Percentiles rank a stretch among this genome's conserved stretches.
These are phyloP conservation scores for Tricharina praecox DNA, from an alignment of 495 filamentous ascomycete species.

Conservation along the genomic window DNA sequence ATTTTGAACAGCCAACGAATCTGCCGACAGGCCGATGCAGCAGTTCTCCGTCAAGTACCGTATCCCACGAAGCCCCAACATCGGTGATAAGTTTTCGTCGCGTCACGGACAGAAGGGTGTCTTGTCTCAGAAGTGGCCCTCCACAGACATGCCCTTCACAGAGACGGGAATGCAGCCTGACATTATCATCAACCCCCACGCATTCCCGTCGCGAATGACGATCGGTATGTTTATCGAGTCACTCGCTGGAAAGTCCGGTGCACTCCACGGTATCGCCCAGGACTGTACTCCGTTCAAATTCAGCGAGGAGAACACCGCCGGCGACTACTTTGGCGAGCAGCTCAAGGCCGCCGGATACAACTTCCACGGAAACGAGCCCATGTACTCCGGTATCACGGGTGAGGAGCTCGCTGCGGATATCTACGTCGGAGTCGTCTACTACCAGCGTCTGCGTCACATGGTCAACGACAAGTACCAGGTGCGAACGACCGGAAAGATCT, in stretches of 20 bases:
- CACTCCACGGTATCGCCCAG: constrained; percentile 84
- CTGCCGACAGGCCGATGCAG: constrained; percentile 67
- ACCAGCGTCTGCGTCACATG: constrained; percentile 96
- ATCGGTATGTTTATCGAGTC: constrained; percentile 99
- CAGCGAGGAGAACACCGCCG: constrained; percentile 77
- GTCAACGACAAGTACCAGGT: constrained; percentile 99
- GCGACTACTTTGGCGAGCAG: constrained; percentile 90
- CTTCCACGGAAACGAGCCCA: constrained; percentile 94
- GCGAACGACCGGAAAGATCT: constrained; percentile 82
- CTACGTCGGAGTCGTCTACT: constrained; percentile 92
- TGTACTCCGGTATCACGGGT: constrained; percentile 92
- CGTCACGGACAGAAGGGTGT: constrained; percentile 98
- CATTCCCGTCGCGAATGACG: constrained; percentile 99
- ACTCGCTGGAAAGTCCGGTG: constrained; percentile 82
- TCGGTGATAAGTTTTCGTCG: constrained; percentile 97
- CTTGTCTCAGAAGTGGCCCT: constrained; percentile 89
- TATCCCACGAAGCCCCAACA: constrained; percentile 74
- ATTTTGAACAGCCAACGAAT: constrained; percentile 30
- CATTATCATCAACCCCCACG: constrained; percentile 97
- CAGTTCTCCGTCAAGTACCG: constrained; percentile 81
- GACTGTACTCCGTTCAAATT: constrained; percentile 91
- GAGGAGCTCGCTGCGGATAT: constrained; percentile 89
- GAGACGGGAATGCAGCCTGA: constrained; percentile 95
- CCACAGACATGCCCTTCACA: constrained; percentile 89
- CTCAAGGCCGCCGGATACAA: constrained; percentile 89